Percentiles rank a stretch among this genome's conserved stretches.
These are phyloP conservation scores for Evernia prunastri DNA, from an alignment of 495 filamentous ascomycete species.

Conservation along the genomic window DNA sequence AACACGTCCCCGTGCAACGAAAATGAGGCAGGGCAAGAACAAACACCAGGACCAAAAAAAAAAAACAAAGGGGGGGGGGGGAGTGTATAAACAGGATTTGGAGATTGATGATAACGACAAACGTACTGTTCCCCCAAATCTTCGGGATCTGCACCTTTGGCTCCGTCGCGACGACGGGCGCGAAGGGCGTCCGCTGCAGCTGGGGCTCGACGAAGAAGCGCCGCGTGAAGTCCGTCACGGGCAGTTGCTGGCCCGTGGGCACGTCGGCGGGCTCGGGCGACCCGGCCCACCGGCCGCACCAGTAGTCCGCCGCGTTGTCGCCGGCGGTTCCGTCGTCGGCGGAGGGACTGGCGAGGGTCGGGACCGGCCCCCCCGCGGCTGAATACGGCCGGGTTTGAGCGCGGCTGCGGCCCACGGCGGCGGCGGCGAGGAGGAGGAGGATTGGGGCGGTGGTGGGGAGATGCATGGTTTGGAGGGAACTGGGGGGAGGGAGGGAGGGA, in stretches of 20 bases:
- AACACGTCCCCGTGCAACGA: too few species aligned
- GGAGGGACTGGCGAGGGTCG: too few species aligned
- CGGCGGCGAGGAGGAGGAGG: not conserved
- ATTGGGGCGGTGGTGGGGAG: not conserved
- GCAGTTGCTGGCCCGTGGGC: not conserved
- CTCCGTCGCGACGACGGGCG: constrained; percentile 3
- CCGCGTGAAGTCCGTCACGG: not conserved
- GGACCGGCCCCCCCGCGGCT: too few species aligned
- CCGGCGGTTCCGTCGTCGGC: not conserved
- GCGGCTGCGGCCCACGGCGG: not conserved
- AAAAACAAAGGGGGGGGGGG: not conserved
- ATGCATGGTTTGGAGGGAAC: not conserved
- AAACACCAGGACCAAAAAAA: not conserved
- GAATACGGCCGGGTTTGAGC: too few species aligned
- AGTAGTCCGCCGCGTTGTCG: not conserved
- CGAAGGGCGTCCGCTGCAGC: not conserved
- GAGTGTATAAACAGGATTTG: not conserved
- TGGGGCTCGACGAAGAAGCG: constrained; percentile 14
- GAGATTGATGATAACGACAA: too few species aligned
- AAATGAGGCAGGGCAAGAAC: too few species aligned
- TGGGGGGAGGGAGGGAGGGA: too few species aligned
- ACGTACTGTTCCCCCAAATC: constrained; percentile 14
- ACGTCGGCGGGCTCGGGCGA: constrained; percentile 5
- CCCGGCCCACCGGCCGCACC: constrained; percentile 12
- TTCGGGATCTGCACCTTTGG: constrained; percentile 12